Evolutionary conservation across 1,139 yeast genomes (phyloP), one percentile per base, ranked within the genome.

Genomic region (Nakaseomyces delphensis): DNA sequence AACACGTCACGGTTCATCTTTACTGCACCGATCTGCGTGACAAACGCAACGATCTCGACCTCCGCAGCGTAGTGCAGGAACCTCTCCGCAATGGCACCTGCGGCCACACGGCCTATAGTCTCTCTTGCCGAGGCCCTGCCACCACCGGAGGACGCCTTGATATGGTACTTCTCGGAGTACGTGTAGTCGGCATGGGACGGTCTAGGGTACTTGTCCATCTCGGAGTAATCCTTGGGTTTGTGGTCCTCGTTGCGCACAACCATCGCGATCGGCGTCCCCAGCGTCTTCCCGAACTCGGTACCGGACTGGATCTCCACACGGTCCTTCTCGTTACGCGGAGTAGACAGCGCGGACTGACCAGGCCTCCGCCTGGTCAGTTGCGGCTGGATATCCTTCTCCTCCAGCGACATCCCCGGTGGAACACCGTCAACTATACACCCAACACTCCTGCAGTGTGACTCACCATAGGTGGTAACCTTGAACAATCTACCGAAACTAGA

Each of bases 351-450:
- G 47, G 89, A 78, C 68, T 91, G 98, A 38, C 98, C 98, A 2
- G 98, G 98, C 69, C 98, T 81, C 73, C 98, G 81, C 67, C 98
- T 78, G 25, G 95, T 82, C 53, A 91, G 70, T 69, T 91, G 98
- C 14, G 96, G 95, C 69, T 91, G 98, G 54, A 91, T 77, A 59
- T 91, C 98, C 9, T 68, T 78, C 64, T 86, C 97, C 15, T 83
- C 74, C 45, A 91, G 74, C 11, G 77, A 73, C 74, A 91, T 71
- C 24, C 96, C 96, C 25, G 98, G 97, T 38, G 98, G 98, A 40
- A 89, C 93, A 43, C 98, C 98, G 57, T 91, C 98, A 38, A 91
- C 96, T 48, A 91, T 91, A 68, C 98, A 91, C 24, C 98, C 98
- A 36, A 91, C 98, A n/a, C 96, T 85, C 59, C 79, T 83, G 69